Conservation (phyloP, 768 basidiomycete genomes). For the Hypsizygus marmoreus region DNA sequence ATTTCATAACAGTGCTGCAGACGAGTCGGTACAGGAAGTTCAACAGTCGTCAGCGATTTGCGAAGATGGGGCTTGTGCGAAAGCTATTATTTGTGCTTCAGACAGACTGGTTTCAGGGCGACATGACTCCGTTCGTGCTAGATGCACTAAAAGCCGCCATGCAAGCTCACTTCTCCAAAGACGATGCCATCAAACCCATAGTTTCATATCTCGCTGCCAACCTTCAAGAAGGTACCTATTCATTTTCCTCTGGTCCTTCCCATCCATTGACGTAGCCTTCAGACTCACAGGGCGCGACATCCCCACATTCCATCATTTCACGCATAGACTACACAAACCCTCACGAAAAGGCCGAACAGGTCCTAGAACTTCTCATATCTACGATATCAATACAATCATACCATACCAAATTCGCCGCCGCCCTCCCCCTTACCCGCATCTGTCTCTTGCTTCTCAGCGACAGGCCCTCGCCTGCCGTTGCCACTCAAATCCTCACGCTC, state of each 20-base stretch:
- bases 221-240: slow-evolving; percentile 60
- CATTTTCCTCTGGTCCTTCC: neutral
- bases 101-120: slow-evolving; percentile 70
- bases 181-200: slow-evolving; percentile 81
- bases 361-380: slow-evolving; percentile 65
- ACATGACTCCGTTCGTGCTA: slow-evolving; percentile 50
- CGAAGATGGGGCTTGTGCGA: slow-evolving; percentile 70
- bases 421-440: slow-evolving; percentile 79
- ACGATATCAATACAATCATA: slow-evolving; percentile 57
- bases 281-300: slow-evolving; percentile 32
- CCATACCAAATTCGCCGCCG: slow-evolving; percentile 69
- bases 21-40: slow-evolving; percentile 76
- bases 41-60: slow-evolving; percentile 73
- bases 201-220: slow-evolving; percentile 86
- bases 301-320: slow-evolving; percentile 60
- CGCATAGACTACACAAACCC: slow-evolving; percentile 50
- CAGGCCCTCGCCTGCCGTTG: slow-evolving; percentile 61
- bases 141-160: slow-evolving; percentile 64
- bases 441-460: slow-evolving; percentile 79
- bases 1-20: slow-evolving; percentile 74
- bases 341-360: slow-evolving; percentile 65
- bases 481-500: slow-evolving; percentile 59
- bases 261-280: slow-evolving; percentile 12
- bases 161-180: slow-evolving; percentile 67
- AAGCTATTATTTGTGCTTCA: slow-evolving; percentile 83